These are phyloP conservation scores for Candida mattraensis DNA, from an alignment of 805 yeast species.

Conservation along the genomic window DNA sequence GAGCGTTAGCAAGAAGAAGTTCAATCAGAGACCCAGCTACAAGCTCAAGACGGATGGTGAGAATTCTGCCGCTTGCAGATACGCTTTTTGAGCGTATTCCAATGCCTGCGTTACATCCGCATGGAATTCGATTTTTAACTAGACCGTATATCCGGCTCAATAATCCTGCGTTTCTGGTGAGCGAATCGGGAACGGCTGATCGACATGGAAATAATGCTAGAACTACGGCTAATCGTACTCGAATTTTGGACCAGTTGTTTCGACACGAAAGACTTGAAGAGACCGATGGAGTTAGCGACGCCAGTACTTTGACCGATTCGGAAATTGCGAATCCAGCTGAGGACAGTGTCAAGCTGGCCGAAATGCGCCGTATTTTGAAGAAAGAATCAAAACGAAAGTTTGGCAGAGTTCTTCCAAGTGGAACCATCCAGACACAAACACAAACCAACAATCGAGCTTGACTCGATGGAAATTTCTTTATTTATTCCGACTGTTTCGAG, in stretches of 20 bases:
- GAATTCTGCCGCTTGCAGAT: too few species aligned
- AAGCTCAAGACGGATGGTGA: too few species aligned
- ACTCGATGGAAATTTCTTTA: too few species aligned
- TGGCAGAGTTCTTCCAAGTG: slow-evolving; percentile 26
- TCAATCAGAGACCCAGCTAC: slow-evolving; percentile 3
- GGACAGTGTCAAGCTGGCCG: too few species aligned
- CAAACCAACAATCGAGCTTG: neutral
- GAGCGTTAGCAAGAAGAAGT: slow-evolving; percentile 2
- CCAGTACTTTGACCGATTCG: slow-evolving; percentile 7
- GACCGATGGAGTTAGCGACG: slow-evolving; percentile 6
- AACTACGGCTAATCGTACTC: too few species aligned
- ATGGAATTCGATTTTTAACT: too few species aligned
- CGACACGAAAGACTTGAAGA: slow-evolving; percentile 1
- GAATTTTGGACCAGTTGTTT: neutral
- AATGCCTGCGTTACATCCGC: too few species aligned
- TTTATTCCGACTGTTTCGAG: too few species aligned
- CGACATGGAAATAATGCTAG: too few species aligned
- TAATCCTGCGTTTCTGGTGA: slow-evolving; percentile 15
- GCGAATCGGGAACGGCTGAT: slow-evolving; percentile 4
- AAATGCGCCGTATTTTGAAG: too few species aligned
- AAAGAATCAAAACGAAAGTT: slow-evolving; percentile 17
- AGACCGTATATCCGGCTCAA: slow-evolving; percentile 16
- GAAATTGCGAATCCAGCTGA: too few species aligned
- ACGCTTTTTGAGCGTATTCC: too few species aligned
- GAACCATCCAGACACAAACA: slow-evolving; percentile 12